Base-by-base conservation (phyloP, 129 eudicot genomes). In the Flaveria sonorensis region DNA sequence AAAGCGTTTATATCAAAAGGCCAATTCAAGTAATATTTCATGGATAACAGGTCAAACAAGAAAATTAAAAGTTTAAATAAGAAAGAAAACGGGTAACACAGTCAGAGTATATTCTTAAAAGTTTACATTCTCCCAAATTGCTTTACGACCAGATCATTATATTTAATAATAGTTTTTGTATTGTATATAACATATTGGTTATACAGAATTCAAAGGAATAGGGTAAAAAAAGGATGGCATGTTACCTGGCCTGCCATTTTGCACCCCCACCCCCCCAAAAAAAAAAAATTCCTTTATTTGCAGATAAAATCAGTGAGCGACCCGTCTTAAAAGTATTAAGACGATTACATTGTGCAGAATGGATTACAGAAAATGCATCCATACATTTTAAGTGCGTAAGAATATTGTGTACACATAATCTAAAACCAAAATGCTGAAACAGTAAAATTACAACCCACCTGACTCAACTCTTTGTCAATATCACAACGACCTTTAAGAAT, bases 401-500 rank as follows among this genome's bases (percentile, higher is more conserved):
- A 55, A 19, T 7, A 56, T 56, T 8, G 62, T 60, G 32, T 10
- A 57, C 30, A 74, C 23, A 20, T 14, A 65, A 53, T 36, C 13
- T 51, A 65, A 76, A 50, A 50, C 9, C 12, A 19, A 72, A 30
- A 32, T 48, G 50, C 21, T 39, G 14, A 9, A 52, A 36, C 21
- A 36, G 39, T 39, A 8, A 45, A 30, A 20, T 5, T 20, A 45
- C 75, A 80, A 82, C 86, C 32, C 56, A 91, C 99, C 97, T 91
- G 73, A 65, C 28, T 83, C 55, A 95, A 88, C 60, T 91, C 92
- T 70, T 80, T 78, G 68, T 88, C 92, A 62, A 78, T 60, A 73
- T 81, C 78, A 30, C 83, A 82, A 14, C 85, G 83, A 36, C 97
- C 97, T 83, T 89, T 95, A 77, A 95, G 83, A 60, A 81, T 73